These are phyloP conservation scores for Firmiana major DNA, from an alignment of 345 rosid species.

Conservation along the genomic window DNA sequence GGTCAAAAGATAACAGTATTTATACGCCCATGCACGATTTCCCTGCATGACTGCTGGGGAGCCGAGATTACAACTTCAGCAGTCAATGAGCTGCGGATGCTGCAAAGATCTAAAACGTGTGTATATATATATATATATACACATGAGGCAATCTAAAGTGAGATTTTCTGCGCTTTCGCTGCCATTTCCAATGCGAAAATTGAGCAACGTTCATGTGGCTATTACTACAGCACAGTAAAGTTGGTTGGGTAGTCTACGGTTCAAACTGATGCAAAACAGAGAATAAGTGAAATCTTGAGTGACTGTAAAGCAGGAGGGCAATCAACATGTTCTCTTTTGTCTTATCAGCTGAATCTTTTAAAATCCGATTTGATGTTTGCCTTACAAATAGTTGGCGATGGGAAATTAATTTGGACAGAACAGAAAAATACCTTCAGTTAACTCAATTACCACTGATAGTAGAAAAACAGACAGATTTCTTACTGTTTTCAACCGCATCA, in stretches of 20 bases:
- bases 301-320: neutral
- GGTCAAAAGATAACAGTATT: neutral
- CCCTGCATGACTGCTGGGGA: neutral
- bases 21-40: neutral
- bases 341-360: neutral
- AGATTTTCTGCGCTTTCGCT: neutral
- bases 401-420: neutral
- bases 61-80: neutral
- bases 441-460: neutral
- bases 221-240: neutral
- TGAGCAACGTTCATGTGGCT: neutral
- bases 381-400: neutral
- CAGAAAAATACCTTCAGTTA: neutral
- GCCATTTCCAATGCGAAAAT: neutral
- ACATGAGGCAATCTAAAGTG: neutral
- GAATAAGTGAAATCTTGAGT: neutral
- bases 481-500: too few species aligned
- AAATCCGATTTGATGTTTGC: neutral
- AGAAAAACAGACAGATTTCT: too few species aligned
- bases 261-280: neutral
- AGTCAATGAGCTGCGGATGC: neutral
- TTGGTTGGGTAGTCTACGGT: neutral
- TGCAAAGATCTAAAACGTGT: constrained; percentile 4
- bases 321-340: neutral
- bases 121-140: too few species aligned